These are phyloP conservation scores for Pistacia integerrima DNA, from an alignment of 345 rosid genomes.

Conservation along the genomic window DNA sequence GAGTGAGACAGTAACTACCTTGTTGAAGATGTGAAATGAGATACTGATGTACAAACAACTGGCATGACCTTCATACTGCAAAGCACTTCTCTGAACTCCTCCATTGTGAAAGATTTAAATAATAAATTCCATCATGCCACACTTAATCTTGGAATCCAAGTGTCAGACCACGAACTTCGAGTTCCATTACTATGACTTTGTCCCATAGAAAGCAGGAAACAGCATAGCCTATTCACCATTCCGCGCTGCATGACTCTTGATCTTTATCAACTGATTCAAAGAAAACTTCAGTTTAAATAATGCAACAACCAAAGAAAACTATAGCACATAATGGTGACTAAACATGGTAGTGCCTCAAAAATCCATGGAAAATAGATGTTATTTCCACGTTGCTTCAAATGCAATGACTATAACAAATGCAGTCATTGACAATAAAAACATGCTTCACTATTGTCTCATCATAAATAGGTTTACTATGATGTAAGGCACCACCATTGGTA, in stretches of 20 bases:
- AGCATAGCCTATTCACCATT: constrained; percentile 41
- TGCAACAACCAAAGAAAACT: constrained; percentile 19
- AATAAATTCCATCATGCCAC: constrained; percentile 17
- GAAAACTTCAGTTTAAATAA: constrained; percentile 28
- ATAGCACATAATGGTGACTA: background rate
- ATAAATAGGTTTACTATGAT: background rate
- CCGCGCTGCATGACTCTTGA: constrained; percentile 34
- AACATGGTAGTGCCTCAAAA: background rate
- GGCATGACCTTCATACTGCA: constrained; percentile 25
- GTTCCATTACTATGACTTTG: constrained; percentile 14
- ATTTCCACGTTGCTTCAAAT: background rate
- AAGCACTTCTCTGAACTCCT: constrained; percentile 25
- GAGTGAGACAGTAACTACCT: constrained; percentile 35
- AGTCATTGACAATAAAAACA: background rate
- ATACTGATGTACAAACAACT: constrained; percentile 25
- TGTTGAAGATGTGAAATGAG: constrained; percentile 21
- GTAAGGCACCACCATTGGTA: background rate
- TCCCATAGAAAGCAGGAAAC: constrained; percentile 9
- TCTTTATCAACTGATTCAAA: constrained; percentile 58
- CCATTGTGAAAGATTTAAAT: constrained; percentile 30
- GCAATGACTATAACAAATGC: background rate
- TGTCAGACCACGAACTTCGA: constrained; percentile 5
- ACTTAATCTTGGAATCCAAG: constrained; percentile 16
- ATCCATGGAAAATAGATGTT: background rate
- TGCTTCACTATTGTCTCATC: background rate